These are phyloP conservation scores for Oehlia diaphana DNA, from an alignment of 192 early-diverging fungal genomes.

Conservation along the genomic window DNA sequence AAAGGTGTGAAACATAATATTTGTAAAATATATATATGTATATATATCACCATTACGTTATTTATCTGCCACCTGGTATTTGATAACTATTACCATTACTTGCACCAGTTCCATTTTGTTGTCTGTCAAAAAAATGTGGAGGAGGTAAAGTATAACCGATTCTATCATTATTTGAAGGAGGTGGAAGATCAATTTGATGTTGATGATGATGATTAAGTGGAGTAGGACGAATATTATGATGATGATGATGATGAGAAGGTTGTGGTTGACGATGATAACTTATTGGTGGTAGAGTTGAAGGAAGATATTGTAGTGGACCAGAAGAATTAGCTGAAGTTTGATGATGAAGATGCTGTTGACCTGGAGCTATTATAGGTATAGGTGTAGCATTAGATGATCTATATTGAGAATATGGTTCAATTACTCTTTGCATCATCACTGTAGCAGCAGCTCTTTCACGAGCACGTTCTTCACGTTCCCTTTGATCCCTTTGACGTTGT, in stretches of 20 bases:
- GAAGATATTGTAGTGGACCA: neutral
- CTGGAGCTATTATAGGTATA: neutral
- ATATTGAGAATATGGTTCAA: conserved; percentile 17
- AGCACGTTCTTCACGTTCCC: conserved; percentile 13
- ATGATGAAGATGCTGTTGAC: neutral
- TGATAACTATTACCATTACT: neutral
- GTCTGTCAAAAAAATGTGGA: neutral
- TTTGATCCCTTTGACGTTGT: conserved; percentile 6
- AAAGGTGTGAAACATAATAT: too few relatives aligned
- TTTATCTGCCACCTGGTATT: neutral
- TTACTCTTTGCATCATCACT: conserved; percentile 13
- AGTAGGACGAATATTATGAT: neutral
- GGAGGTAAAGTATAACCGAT: neutral
- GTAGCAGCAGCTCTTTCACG: neutral
- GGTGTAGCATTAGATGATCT: neutral
- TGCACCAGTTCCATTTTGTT: neutral
- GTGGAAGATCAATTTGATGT: neutral
- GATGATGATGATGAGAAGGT: neutral
- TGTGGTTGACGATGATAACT: neutral
- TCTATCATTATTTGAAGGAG: neutral
- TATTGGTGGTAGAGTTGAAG: neutral
- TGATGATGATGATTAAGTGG: neutral
- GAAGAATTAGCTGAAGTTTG: neutral
- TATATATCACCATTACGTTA: too few relatives aligned
- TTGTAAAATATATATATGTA: too few relatives aligned